A percentile compares a stretch with the other conserved stretches of the same genome.
phyloP scores from a whole-genome alignment of 495 filamentous ascomycete genomes.

The Penicillium cinerascens region DNA sequence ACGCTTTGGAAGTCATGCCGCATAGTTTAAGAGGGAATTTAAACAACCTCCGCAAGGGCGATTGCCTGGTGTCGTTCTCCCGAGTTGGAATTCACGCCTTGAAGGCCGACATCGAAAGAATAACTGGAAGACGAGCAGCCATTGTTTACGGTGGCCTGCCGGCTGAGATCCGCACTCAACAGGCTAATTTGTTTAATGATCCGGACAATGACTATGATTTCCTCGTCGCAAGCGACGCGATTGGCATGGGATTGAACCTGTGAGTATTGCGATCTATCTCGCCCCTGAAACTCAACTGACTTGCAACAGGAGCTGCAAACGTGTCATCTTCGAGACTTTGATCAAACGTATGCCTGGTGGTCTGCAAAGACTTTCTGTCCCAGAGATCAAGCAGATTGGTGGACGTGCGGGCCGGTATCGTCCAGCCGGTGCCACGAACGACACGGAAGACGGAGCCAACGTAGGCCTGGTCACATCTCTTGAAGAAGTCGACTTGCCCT shows the following conservation, averaged over 20 bases:
- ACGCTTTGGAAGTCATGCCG: slow-evolving; percentile 63
- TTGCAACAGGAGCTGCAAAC: slow-evolving; percentile 69
- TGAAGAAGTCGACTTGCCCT: slow-evolving; percentile 62
- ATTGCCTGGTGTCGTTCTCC: slow-evolving; percentile 85
- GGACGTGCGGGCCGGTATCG: slow-evolving; percentile 90
- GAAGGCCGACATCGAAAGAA: slow-evolving; percentile 70
- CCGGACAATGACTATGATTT: slow-evolving; percentile 92
- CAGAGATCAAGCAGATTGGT: slow-evolving; percentile 90
- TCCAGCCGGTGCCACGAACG: slow-evolving; percentile 52
- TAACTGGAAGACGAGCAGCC: slow-evolving; percentile 74
- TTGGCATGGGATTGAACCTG: slow-evolving; percentile 97
- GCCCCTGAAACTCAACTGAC: slow-evolving; percentile 5
- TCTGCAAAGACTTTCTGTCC: slow-evolving; percentile 54
- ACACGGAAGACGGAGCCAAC: slow-evolving; percentile 28
- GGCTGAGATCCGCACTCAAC: slow-evolving; percentile 86
- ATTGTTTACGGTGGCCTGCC: slow-evolving; percentile 91
- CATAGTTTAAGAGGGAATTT: slow-evolving; percentile 61
- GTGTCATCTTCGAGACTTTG: slow-evolving; percentile 79
- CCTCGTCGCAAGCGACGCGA: slow-evolving; percentile 90
- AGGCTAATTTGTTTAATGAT: slow-evolving; percentile 91
- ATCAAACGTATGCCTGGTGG: slow-evolving; percentile 59
- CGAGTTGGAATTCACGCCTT: slow-evolving; percentile 76
- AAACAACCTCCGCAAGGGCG: slow-evolving; percentile 72
- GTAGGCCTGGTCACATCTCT: slow-evolving; percentile 80
- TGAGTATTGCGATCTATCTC: slow-evolving; percentile 31